phyloP scores from a whole-genome alignment of 371 early-diverging fungal genomes.

The Actinomortierella wolfii region DNA sequence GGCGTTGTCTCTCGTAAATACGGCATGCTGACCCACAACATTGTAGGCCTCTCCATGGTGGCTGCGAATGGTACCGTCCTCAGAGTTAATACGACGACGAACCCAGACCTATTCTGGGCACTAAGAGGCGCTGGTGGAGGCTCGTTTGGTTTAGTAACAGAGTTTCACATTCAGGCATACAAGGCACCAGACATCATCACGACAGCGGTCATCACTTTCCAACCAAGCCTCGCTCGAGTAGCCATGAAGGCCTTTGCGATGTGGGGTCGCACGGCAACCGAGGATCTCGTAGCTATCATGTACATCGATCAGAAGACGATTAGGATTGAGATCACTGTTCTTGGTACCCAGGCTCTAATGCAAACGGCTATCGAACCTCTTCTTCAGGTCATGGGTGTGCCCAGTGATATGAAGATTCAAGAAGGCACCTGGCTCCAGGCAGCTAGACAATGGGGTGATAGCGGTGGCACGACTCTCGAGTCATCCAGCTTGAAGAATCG shows the following conservation, averaged over 20 bases:
- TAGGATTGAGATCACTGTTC: too few species aligned
- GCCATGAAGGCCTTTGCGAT: too few species aligned
- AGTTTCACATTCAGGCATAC: conserved; percentile 9
- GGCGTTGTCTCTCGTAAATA: conserved; percentile 42
- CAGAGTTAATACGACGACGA: conserved; percentile 9
- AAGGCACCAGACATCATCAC: not conserved
- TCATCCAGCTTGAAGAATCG: too few species aligned
- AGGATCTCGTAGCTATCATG: too few species aligned
- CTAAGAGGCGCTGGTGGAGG: conserved; percentile 51
- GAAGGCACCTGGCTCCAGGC: too few species aligned
- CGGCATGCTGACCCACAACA: conserved; percentile 46
- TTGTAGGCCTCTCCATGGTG: conserved; percentile 35
- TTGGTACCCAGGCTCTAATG: too few species aligned
- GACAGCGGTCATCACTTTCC: too few species aligned
- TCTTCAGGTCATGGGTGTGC: conserved; percentile 16
- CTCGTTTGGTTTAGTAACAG: conserved; percentile 44
- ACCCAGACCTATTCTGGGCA: conserved; percentile 52
- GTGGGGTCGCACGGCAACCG: too few species aligned
- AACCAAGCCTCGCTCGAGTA: too few species aligned
- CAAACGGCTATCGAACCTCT: conserved; percentile 4
- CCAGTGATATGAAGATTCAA: conserved; percentile 48
- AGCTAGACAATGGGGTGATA: too few species aligned
- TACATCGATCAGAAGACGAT: too few species aligned
- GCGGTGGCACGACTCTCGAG: too few species aligned
- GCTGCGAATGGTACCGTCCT: conserved; percentile 33